A percentile compares a stretch with the other conserved stretches of the same genome.
Evolutionary conservation across 306 rosid species (phyloP).

Genomic region (Phaseolus lunatus): DNA sequence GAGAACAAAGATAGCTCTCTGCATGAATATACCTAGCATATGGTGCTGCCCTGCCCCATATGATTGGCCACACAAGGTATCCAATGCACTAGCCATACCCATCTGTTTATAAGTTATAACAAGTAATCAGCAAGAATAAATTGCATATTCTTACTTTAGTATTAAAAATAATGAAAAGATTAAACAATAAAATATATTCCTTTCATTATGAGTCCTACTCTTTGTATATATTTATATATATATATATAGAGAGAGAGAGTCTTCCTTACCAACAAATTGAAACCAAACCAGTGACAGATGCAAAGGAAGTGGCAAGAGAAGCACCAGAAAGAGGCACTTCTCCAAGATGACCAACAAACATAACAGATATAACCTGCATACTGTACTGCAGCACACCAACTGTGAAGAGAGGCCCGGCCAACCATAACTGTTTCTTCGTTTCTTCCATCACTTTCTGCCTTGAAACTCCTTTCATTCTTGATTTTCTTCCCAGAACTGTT

Average conservation of each 20-base stretch:
- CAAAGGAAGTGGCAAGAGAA: slow-evolving; percentile 67
- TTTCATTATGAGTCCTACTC: not conserved
- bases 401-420: too few relatives aligned
- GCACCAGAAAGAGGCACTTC: slow-evolving; percentile 66
- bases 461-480: too few relatives aligned
- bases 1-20: slow-evolving; percentile 59
- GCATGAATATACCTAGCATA: slow-evolving; percentile 63
- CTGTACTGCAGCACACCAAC: slow-evolving; percentile 38
- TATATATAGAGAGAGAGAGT: too few relatives aligned
- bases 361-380: slow-evolving; percentile 60
- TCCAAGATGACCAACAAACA: slow-evolving; percentile 76
- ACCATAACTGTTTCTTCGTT: too few relatives aligned
- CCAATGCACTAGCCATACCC: slow-evolving; percentile 58
- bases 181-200: not conserved
- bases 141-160: not conserved
- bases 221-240: not conserved
- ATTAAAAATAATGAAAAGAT: not conserved
- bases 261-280: slow-evolving; percentile 62
- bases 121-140: not conserved
- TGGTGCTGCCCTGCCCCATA: slow-evolving; percentile 70
- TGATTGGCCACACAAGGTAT: slow-evolving; percentile 47
- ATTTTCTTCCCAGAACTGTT: too few relatives aligned
- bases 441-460: too few relatives aligned
- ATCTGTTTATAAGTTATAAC: slow-evolving; percentile 38
- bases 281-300: slow-evolving; percentile 72